Base-by-base conservation (phyloP, 306 rosid species). In the Bauhinia variegata region DNA sequence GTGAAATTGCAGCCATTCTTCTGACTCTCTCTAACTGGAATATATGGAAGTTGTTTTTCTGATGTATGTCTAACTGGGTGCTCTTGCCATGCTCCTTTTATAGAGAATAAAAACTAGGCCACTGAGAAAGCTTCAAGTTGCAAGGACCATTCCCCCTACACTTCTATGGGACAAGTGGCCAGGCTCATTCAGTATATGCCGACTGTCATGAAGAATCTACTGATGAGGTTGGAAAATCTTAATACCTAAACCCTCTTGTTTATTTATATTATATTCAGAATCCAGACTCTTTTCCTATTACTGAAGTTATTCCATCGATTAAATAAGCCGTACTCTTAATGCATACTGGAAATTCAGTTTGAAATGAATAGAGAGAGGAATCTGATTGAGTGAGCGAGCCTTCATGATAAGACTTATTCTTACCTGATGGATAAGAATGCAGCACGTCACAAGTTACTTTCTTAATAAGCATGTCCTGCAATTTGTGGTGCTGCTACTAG, bases 1-100 rank as follows among this genome's bases (percentile, higher is more conserved):
- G 23, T 39, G 95, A 83, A 66, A 86, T 77, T 65, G 91, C 2
- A 38, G 87, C 76, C 95, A 92, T 92, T 5, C 57, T 82, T 54
- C 47, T 61, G 51, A 70, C 67, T 74, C 37, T 65, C 75, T 18
- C 74, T 9, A 32, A 15, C 70, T 43, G 43, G 43, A 15, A 12
- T 55, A 16, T 67, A 57, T 36, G 61, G 44, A 59, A 56, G 11
- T 59, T 77, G 53, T 60, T 34, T 63, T 75, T 62, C 60, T 76
- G 85, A 14, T 36, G 41, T 2, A 63, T 72, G 50, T 36, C 77
- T 66, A 55, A 52, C 67, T 41, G 28, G 46, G 54, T 75, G 78
- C 17, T 48, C 13, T 37, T 56, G 61, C 31, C 46, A n/a, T 46
- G 41, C 19, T 70, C 77, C 82, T 73, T 89, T 75, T 84, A 92